A percentile compares a stretch with the other conserved stretches of the same genome.
phyloP scores from a whole-genome alignment of 805 yeast genomes.

The Pichia rugopelliculosa region DNA sequence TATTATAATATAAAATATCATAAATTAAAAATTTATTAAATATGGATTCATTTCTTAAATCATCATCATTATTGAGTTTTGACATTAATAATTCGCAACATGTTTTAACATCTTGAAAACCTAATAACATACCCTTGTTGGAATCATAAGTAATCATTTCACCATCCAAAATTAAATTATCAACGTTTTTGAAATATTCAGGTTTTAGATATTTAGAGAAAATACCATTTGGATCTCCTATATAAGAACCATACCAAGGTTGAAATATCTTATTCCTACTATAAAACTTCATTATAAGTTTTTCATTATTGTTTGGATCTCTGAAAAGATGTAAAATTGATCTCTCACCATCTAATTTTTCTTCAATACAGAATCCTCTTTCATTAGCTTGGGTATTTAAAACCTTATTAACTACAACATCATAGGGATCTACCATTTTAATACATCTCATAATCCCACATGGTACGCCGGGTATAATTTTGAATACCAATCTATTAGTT shows the following conservation, averaged over 20 bases:
- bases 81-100: constrained; percentile 1
- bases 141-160: constrained; percentile 90
- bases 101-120: constrained; percentile 74
- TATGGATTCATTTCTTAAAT: constrained; percentile 16
- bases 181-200: constrained; percentile 24
- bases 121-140: constrained; percentile 39
- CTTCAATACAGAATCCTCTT: constrained; percentile 60
- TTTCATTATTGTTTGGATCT: constrained; percentile 29
- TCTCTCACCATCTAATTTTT: constrained; percentile 91
- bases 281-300: constrained; percentile 59
- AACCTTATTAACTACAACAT: constrained; percentile 41
- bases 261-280: constrained; percentile 63
- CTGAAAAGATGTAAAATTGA: constrained; percentile 64
- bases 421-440: constrained; percentile 44
- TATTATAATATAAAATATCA: constrained; percentile 70
- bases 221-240: constrained; percentile 19
- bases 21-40: constrained; percentile 59
- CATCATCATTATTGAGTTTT: neutral
- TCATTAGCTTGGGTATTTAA: constrained; percentile 22
- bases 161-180: constrained; percentile 62
- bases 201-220: constrained; percentile 28
- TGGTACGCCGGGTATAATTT: constrained; percentile 39
- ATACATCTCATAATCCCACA: constrained; percentile 75
- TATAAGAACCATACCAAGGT: constrained; percentile 37
- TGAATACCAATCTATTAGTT: constrained; percentile 1